Percentiles rank a stretch among this genome's conserved stretches.
These are phyloP conservation scores for Aspergillus pseudonomiae DNA, from an alignment of 2,329 filamentous ascomycete species.

Conservation along the genomic window DNA sequence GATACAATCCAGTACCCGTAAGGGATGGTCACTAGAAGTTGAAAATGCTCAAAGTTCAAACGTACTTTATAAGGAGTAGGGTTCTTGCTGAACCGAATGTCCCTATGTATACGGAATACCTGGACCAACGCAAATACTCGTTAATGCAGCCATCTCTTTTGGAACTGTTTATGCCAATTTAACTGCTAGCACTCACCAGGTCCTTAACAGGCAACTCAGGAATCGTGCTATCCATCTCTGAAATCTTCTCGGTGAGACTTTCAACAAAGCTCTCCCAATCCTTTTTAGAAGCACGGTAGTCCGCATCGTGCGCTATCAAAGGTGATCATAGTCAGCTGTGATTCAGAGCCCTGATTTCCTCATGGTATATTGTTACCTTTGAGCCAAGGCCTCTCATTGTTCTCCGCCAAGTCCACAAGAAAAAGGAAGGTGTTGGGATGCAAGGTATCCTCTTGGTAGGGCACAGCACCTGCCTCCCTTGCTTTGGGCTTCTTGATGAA, in stretches of 20 bases:
- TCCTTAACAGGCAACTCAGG: slow-evolving; percentile 87
- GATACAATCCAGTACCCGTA: slow-evolving; percentile 15
- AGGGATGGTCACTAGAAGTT: slow-evolving; percentile 7
- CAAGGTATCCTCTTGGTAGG: slow-evolving; percentile 60
- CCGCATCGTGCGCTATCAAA: slow-evolving; percentile 70
- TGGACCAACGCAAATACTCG: slow-evolving; percentile 28
- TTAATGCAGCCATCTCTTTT: slow-evolving; percentile 15
- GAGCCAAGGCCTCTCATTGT: slow-evolving; percentile 66
- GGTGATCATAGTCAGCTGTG: slow-evolving; percentile 11
- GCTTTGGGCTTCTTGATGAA: slow-evolving; percentile 66
- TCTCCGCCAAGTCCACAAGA: slow-evolving; percentile 59
- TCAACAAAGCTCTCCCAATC: slow-evolving; percentile 83
- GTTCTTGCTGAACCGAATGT: slow-evolving; percentile 81
- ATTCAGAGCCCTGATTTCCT: neutral
- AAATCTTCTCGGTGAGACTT: slow-evolving; percentile 69
- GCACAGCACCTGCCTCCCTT: slow-evolving; percentile 60
- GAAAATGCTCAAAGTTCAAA: slow-evolving; percentile 6
- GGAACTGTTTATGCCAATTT: neutral
- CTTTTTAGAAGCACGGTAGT: slow-evolving; percentile 75
- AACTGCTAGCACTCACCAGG: slow-evolving; percentile 53
- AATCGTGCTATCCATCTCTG: slow-evolving; percentile 75
- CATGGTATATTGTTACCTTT: slow-evolving; percentile 52
- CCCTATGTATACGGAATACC: slow-evolving; percentile 84
- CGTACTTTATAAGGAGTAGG: slow-evolving; percentile 84
- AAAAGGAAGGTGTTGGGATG: slow-evolving; percentile 68